Evolutionary conservation across 371 early-diverging fungal genomes (phyloP).

Genomic region (Actinomortierella ambigua): DNA sequence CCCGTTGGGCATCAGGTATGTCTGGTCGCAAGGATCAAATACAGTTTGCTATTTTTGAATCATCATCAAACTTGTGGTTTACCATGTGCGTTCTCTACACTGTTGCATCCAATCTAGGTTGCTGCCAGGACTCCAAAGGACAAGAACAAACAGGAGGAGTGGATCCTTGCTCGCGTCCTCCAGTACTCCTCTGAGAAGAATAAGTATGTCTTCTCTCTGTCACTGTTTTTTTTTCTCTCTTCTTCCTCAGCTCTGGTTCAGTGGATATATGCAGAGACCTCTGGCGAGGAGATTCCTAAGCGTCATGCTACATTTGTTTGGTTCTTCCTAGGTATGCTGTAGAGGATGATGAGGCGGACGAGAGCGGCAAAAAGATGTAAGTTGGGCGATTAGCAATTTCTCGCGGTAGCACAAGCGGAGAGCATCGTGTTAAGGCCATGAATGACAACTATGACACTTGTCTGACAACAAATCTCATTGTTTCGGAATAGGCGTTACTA

Average conservation of each 20-base stretch:
- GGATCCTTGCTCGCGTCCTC: slow-evolving; percentile 76
- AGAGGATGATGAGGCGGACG: slow-evolving; percentile 80
- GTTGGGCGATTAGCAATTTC: slow-evolving; percentile 12
- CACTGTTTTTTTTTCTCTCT: neutral
- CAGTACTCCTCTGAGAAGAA: slow-evolving; percentile 67
- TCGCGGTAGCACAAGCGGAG: too few relatives aligned
- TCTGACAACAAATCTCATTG: neutral
- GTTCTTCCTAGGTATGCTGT: slow-evolving; percentile 59
- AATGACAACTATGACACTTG: too few relatives aligned
- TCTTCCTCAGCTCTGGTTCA: too few relatives aligned
- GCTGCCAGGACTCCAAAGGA: slow-evolving; percentile 70
- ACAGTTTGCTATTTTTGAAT: too few relatives aligned
- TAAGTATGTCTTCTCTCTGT: slow-evolving; percentile 47
- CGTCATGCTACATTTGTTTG: neutral
- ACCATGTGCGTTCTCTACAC: too few relatives aligned
- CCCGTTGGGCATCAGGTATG: slow-evolving; percentile 51
- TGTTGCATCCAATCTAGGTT: slow-evolving; percentile 48
- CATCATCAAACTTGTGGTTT: too few relatives aligned
- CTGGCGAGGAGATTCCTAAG: neutral
- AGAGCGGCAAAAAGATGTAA: slow-evolving; percentile 67
- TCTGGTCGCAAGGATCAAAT: neutral
- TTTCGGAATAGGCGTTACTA: slow-evolving; percentile 57
- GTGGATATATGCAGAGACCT: neutral
- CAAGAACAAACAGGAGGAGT: slow-evolving; percentile 67
- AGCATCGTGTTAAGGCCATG: too few relatives aligned